Evolutionary conservation across 176 grass and related monocot species (phyloP).

Genomic region (Oryza glaberrima): DNA sequence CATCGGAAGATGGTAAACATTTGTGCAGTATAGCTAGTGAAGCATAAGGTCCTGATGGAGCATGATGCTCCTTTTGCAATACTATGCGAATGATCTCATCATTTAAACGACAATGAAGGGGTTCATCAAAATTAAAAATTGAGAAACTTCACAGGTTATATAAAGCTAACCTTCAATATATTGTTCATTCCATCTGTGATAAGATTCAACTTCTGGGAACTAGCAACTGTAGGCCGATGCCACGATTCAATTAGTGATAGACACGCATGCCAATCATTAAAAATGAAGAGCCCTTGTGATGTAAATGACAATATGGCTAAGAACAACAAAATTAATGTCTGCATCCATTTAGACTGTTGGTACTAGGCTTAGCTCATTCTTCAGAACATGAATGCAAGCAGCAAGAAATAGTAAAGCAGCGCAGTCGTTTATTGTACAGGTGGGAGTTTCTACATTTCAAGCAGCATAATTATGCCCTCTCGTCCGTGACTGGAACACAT

Average conservation of each 20-base stretch:
- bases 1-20: no score
- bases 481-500: neutral
- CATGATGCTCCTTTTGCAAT: neutral
- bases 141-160: neutral
- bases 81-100: neutral
- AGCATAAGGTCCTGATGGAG: neutral
- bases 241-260: neutral
- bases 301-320: neutral
- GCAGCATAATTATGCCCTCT: constrained; percentile 6
- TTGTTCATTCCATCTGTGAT: no score
- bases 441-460: constrained; percentile 39
- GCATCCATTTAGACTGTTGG: neutral
- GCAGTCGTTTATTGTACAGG: constrained; percentile 50
- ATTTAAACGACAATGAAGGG: neutral
- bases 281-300: neutral
- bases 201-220: neutral
- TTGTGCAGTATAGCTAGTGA: neutral
- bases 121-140: neutral
- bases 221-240: neutral
- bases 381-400: constrained; percentile 1
- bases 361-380: neutral
- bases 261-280: neutral
- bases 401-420: neutral
- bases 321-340: constrained; percentile 1
- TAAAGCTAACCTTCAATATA: neutral